Base-by-base conservation (phyloP, 1,284 basidiomycete genomes). In the Puccinia sorghi region DNA sequence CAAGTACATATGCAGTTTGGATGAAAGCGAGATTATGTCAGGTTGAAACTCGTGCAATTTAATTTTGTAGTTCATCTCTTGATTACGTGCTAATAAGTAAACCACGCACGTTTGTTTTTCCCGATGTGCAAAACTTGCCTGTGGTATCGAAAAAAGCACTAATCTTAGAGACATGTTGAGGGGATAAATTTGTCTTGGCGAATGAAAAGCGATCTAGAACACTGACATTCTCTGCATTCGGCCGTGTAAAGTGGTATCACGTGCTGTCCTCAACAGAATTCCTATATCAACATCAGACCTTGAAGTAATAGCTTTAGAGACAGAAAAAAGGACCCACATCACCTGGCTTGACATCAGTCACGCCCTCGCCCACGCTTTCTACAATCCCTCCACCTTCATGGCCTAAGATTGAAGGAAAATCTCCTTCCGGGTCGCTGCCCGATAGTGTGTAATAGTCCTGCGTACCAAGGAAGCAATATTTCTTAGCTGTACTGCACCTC, bases 391-490 rank as follows among this genome's bases (percentile, higher is more conserved):
- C 85, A 57, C 86, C 86, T 81, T 86, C 86, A 82, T 86, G 86
- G 3, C 86, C 86, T 80, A 97, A 90, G 83, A 99, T 94, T 81
- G 93, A 91, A 61, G 97, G 96, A 89, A 98, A 99, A 56, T 91
- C 86, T 80, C 97, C 97, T 90, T 99, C 96, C 54, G 95, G 90
- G 85, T 99, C 96, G 85, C 92, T 92, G 80, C 97, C 96, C 83
- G 93, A 96, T 84, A 96, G 91, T 79, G 94, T 96, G 87, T 96
- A 97, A 84, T 93, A 93, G 84, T 97, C 95, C 82, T 83, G 66
- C 8, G n/a, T 11, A 46, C 37, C 41, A 25, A 25, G n/a, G 41
- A 27, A 27, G 25, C 17, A 79, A 25, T 73, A 57, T 73, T n/a
- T 37, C 54, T 27, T 15, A 52, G 57, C 46, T 37, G 32, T 32